A percentile compares a stretch with the other conserved stretches of the same genome.
These are phyloP conservation scores for Vigna reflexopilosa DNA, from an alignment of 306 rosid species.

Conservation along the genomic window DNA sequence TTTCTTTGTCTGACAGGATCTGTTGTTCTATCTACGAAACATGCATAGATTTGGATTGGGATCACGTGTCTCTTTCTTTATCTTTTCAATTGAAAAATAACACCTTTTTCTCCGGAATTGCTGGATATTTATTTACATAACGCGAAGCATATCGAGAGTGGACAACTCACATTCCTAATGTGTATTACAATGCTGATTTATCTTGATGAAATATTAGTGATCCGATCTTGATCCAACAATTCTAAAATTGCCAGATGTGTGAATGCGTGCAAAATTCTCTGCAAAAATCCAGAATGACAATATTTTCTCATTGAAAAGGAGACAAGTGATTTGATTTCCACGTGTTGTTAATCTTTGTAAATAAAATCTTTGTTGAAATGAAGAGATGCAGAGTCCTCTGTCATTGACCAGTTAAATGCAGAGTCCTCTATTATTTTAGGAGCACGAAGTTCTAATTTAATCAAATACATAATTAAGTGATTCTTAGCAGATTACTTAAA, in stretches of 20 bases:
- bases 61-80: neutral
- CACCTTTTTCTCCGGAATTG: neutral
- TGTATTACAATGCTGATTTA: neutral
- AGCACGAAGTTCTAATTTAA: neutral
- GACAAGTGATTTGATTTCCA: conserved; percentile 1
- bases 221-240: neutral
- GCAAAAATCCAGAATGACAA: neutral
- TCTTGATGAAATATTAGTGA: neutral
- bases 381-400: neutral
- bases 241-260: neutral
- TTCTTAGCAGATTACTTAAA: neutral
- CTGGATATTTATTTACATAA: neutral
- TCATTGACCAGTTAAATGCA: neutral
- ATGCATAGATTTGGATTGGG: neutral
- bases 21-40: neutral
- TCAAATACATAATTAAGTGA: neutral
- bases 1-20: neutral
- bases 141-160: neutral
- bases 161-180: neutral
- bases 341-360: neutral
- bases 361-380: neutral
- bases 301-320: neutral
- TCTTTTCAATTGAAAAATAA: conserved; percentile 1
- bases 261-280: neutral
- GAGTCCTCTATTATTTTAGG: neutral